Percentiles rank a stretch among this genome's conserved stretches.
Conservation (phyloP, 1,284 basidiomycete genomes). For the Rhizoctonia solani region DNA sequence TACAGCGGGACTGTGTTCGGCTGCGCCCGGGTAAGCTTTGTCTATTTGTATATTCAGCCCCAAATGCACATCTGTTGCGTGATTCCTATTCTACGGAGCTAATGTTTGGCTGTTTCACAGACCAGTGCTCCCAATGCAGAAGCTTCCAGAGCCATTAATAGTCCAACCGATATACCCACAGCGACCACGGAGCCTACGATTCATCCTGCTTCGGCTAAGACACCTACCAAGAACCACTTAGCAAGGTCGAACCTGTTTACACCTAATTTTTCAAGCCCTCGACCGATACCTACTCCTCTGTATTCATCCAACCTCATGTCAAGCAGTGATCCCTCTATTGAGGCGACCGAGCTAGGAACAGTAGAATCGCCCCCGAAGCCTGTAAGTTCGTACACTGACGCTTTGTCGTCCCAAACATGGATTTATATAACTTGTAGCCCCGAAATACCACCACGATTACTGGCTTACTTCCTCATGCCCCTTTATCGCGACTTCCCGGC, state of each 20-base stretch:
- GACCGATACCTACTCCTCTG: not conserved
- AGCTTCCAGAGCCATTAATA: no score
- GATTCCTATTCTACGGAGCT: no score
- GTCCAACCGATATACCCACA: no score
- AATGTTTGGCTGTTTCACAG: no score
- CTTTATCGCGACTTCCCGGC: conserved; percentile 1
- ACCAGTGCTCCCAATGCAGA: no score
- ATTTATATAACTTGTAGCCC: not conserved
- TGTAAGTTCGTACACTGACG: not conserved
- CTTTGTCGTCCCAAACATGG: not conserved
- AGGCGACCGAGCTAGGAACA: conserved; percentile 7
- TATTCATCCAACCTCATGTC: conserved; percentile 5
- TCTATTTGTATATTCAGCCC: not conserved
- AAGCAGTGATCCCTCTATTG: conserved; percentile 15
- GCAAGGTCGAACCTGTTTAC: not conserved
- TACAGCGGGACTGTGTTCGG: not conserved
- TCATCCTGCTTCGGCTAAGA: not conserved
- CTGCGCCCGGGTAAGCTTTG: conserved; percentile 6
- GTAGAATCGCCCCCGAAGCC: conserved; percentile 8
- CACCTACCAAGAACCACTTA: not conserved
- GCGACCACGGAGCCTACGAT: no score
- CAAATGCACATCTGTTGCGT: no score
- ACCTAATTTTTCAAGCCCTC: conserved; percentile 2
- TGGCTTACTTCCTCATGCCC: conserved; percentile 2
- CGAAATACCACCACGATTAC: not conserved